These are phyloP conservation scores for Cercospora brassicicola DNA, from an alignment of 2,329 filamentous ascomycete genomes.

Conservation along the genomic window DNA sequence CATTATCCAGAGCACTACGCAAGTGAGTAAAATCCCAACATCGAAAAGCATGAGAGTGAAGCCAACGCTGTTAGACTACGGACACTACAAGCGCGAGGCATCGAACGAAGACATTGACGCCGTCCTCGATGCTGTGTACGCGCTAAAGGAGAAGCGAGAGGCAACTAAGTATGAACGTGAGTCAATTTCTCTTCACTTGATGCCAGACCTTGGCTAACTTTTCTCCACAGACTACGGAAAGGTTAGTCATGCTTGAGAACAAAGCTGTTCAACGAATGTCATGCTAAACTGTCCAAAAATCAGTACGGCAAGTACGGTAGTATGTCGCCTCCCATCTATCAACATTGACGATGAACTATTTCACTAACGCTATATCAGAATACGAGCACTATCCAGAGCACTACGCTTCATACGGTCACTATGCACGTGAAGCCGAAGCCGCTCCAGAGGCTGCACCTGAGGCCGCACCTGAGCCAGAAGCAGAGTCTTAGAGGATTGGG, in stretches of 20 bases:
- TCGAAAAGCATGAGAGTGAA: not conserved
- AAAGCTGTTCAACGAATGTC: not conserved
- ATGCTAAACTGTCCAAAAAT: not conserved
- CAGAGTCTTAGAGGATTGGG: not conserved
- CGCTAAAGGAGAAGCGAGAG: slow-evolving; percentile 8
- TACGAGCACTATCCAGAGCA: not conserved
- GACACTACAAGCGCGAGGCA: slow-evolving; percentile 12
- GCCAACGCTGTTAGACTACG: not conserved
- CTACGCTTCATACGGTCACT: not conserved
- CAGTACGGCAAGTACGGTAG: not conserved
- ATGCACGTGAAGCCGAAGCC: not conserved
- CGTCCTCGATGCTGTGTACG: slow-evolving; percentile 1
- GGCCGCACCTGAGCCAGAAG: slow-evolving; percentile 1
- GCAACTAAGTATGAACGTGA: not conserved
- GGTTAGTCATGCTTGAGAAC: not conserved
- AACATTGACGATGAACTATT: not conserved
- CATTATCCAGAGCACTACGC: no score
- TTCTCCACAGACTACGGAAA: slow-evolving; percentile 2
- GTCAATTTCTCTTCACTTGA: not conserved
- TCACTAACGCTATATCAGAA: not conserved
- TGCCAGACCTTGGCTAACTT: no score
- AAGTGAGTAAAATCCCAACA: not conserved
- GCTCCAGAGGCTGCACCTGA: not conserved
- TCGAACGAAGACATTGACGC: slow-evolving; percentile 2
- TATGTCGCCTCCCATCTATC: not conserved